phyloP scores from a whole-genome alignment of 169 alveolate species.

The Plasmodium billcollinsi region DNA sequence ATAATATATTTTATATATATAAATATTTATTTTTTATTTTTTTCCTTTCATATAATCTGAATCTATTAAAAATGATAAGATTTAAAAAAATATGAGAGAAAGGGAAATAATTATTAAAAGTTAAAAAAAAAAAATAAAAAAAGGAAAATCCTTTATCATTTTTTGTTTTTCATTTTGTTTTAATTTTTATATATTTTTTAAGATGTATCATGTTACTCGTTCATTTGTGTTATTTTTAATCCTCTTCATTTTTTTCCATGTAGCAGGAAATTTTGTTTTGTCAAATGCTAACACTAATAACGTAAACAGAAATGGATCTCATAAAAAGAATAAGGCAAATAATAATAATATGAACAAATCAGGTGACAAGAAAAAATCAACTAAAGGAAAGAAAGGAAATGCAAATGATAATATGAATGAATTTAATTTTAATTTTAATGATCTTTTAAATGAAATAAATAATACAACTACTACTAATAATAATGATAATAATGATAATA shows the following conservation, averaged over 20 bases:
- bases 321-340: background rate
- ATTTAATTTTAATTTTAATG: slow-evolving; percentile 1
- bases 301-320: background rate
- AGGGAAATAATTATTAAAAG: too few relatives aligned
- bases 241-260: slow-evolving; percentile 10
- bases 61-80: too few relatives aligned
- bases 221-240: slow-evolving; percentile 4
- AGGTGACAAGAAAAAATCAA: background rate
- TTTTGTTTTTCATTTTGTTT: background rate
- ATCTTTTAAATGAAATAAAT: background rate
- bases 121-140: too few relatives aligned
- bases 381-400: background rate
- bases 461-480: background rate
- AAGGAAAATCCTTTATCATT: too few relatives aligned
- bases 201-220: background rate
- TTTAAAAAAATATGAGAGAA: too few relatives aligned
- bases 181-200: background rate
- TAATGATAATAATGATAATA: background rate
- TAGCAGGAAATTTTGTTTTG: slow-evolving; percentile 11
- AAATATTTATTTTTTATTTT: too few relatives aligned
- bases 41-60: too few relatives aligned
- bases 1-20: too few relatives aligned
- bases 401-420: background rate
- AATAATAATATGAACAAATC: background rate
- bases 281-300: slow-evolving; percentile 12